phyloP scores from a whole-genome alignment of 192 early-diverging fungal species.

The Coemansia sp. region DNA sequence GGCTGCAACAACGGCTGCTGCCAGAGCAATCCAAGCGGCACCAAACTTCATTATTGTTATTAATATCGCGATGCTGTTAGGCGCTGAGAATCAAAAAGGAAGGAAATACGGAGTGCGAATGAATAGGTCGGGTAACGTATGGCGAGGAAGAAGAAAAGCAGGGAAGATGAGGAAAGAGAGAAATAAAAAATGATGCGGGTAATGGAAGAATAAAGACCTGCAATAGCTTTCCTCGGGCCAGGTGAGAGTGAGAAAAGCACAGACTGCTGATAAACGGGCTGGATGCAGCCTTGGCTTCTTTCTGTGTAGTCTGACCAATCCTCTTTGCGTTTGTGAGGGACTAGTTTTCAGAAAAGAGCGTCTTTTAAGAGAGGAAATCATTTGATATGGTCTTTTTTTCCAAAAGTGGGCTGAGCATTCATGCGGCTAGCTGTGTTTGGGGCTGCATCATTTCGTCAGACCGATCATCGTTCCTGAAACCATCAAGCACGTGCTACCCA shows the following conservation, averaged over 20 bases:
- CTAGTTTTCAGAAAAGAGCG: background rate
- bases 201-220: background rate
- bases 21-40: slow-evolving; percentile 5
- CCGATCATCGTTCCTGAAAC: background rate
- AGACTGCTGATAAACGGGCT: too few relatives aligned
- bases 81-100: background rate
- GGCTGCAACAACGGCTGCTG: slow-evolving; percentile 1
- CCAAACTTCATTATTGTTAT: slow-evolving; percentile 10
- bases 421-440: background rate
- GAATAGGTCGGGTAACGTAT: background rate
- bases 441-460: background rate
- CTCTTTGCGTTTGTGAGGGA: too few relatives aligned
- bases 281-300: too few relatives aligned
- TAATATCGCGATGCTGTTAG: too few relatives aligned
- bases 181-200: background rate
- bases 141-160: background rate
- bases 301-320: too few relatives aligned
- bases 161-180: background rate
- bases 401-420: background rate
- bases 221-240: background rate
- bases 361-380: background rate
- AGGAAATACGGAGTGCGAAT: background rate
- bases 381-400: background rate
- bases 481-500: background rate
- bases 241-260: background rate